A percentile compares a stretch with the other conserved stretches of the same genome.
These are phyloP conservation scores for Yamadazyma diddensiae DNA, from an alignment of 1,139 yeast genomes.

Conservation along the genomic window DNA sequence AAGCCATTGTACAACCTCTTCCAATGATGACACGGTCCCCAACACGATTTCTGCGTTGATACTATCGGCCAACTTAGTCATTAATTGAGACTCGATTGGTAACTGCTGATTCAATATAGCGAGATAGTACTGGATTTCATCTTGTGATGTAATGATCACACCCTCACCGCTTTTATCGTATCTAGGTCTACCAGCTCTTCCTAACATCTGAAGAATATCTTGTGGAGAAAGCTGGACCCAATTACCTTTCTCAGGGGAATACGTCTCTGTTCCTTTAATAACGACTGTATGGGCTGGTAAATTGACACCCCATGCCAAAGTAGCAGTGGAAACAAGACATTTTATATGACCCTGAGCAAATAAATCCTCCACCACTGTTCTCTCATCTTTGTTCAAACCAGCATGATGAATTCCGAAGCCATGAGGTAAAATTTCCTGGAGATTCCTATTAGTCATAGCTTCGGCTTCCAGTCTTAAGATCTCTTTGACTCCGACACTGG, in stretches of 20 bases:
- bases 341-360: conserved; percentile 85
- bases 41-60: conserved; percentile 84
- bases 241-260: conserved; percentile 83
- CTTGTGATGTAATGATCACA: conserved; percentile 83
- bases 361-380: conserved; percentile 77
- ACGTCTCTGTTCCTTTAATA: conserved; percentile 91
- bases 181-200: conserved; percentile 97
- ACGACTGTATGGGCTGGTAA: conserved; percentile 96
- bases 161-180: conserved; percentile 94
- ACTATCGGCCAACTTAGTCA: conserved; percentile 66
- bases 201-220: conserved; percentile 92
- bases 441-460: conserved; percentile 48
- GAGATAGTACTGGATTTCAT: conserved; percentile 82
- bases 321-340: conserved; percentile 89
- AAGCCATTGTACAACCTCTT: conserved; percentile 78
- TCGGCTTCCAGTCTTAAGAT: conserved; percentile 65
- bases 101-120: conserved; percentile 86
- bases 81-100: conserved; percentile 88
- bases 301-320: conserved; percentile 98
- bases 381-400: conserved; percentile 71
- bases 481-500: conserved; percentile 62
- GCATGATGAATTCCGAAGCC: conserved; percentile 97
- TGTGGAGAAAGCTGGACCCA: conserved; percentile 93
- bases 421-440: conserved; percentile 58
- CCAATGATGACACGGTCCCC: conserved; percentile 59